Percentiles rank a stretch among this genome's conserved stretches.
Evolutionary conservation across 495 filamentous ascomycete genomes (phyloP).

Genomic region (Cercophora scortea): DNA sequence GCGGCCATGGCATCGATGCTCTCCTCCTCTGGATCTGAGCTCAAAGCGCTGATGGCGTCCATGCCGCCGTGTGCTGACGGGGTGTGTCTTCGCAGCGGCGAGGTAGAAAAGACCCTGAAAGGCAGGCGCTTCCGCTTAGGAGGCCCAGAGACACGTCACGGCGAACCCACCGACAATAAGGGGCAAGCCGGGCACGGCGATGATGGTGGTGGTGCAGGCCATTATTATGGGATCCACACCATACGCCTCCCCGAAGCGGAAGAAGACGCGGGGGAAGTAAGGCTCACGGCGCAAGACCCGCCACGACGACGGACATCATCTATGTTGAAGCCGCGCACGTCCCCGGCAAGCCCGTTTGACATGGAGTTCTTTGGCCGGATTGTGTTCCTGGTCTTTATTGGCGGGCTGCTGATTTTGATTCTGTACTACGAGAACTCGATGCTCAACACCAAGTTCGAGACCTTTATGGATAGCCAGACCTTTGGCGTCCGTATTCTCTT

Average conservation of each 20-base stretch:
- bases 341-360: too few relatives aligned
- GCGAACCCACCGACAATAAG: not conserved
- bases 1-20: not conserved
- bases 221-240: too few relatives aligned
- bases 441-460: slow-evolving; percentile 27
- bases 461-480: slow-evolving; percentile 31
- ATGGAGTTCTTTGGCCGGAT: not conserved
- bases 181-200: not conserved
- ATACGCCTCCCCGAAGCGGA: not conserved
- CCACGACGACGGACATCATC: too few relatives aligned
- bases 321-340: too few relatives aligned
- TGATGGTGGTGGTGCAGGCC: not conserved
- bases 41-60: not conserved
- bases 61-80: not conserved
- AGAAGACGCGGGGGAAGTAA: not conserved
- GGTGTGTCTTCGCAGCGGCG: not conserved
- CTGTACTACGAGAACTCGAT: slow-evolving; percentile 31
- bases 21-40: not conserved
- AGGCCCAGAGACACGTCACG: not conserved
- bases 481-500: slow-evolving; percentile 39
- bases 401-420: slow-evolving; percentile 25
- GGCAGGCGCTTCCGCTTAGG: not conserved
- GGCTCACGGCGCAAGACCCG: not conserved
- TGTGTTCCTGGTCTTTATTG: slow-evolving; percentile 15
- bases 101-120: not conserved